Evolutionary conservation across 768 basidiomycete genomes (phyloP), one percentile per base, ranked within the genome.

Genomic region (Leccinum boreale): DNA sequence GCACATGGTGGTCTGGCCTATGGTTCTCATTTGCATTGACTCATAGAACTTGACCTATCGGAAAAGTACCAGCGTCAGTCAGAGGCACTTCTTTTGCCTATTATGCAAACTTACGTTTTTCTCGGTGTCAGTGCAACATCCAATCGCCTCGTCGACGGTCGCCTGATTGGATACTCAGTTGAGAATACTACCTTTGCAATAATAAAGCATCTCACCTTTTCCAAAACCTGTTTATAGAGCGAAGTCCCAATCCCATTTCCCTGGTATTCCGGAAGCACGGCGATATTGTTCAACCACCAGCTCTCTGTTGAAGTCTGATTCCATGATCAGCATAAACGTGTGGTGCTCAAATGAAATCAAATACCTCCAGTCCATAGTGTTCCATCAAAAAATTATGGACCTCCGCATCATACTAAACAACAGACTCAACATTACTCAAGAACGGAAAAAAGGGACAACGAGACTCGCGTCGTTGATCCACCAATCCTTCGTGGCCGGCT

Each of bases 271-370:
- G 51, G 57, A 11, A 57, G 35, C 17, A 57, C 57, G 1, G 52
- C 24, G 4, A 57, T 36, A 15, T 24, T 53, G 12, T 48, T 57
- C 35, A 58, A 26, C 57, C 57, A 58, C 57, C 52, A 58, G 23
- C 52, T 54, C 9, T 24, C 52, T 7, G 5, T 10, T 0, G 28
- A 10, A 15, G 35, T 48, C 56, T 57, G 44, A 21, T 36, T 15
- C 12, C 4, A 19, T 44, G 36, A 10, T 56, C 24, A 56, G 26
- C 10, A 24, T 21, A 23, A 36, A 12, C 3, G 6, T 5, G 1
- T 15, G 15, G 3, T 10, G 10, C 7, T 15, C 9, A 36, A 36
- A 17, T 17, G 35, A 36, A 15, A 36, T 17, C 6, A 29, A 21
- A 36, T 39, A 57, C 56, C 56, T 53, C 55, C 3, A 21, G 45